Evolutionary conservation across 73 alveolate genomes (phyloP).

Genomic region (Uronychia setigera): DNA sequence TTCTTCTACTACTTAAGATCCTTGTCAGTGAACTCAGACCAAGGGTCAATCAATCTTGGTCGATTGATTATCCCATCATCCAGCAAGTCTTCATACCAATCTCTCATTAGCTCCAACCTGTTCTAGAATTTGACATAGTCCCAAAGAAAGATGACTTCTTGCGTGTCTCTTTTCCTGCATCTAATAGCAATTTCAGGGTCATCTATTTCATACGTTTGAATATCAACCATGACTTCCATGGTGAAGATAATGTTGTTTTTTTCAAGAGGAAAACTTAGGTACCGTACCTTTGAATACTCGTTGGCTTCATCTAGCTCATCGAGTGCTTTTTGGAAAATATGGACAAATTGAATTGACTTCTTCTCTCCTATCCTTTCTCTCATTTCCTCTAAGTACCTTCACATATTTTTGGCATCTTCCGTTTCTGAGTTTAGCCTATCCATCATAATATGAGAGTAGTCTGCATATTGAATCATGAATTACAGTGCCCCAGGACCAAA

Average conservation of each 20-base stretch:
- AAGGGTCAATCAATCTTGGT: constrained; percentile 10
- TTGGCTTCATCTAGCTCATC: constrained; percentile 41
- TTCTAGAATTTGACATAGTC: constrained; percentile 8
- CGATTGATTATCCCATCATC: constrained; percentile 17
- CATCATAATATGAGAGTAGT: background rate
- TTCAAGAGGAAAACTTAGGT: constrained; percentile 6
- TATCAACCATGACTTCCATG: constrained; percentile 22
- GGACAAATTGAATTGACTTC: constrained; percentile 11
- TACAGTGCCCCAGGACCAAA: background rate
- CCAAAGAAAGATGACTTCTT: constrained; percentile 21
- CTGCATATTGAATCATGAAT: background rate
- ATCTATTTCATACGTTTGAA: constrained; percentile 1
- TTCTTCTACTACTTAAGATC: constrained; percentile 6
- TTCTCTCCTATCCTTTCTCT: constrained; percentile 29
- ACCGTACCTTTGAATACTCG: constrained; percentile 27
- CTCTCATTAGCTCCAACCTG: constrained; percentile 18
- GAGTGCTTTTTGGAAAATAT: constrained; percentile 16
- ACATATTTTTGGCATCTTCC: constrained; percentile 17
- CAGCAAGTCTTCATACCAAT: constrained; percentile 28
- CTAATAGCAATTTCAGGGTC: constrained; percentile 23
- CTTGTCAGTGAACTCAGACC: constrained; percentile 15
- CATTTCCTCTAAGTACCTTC: constrained; percentile 19
- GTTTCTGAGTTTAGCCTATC: constrained; percentile 10
- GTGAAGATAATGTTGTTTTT: constrained; percentile 15
- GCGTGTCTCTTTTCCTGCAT: constrained; percentile 14